Percentiles rank a stretch among this genome's conserved stretches.
Evolutionary conservation across 345 rosid species (phyloP).

Genomic region (Turritis glabra): DNA sequence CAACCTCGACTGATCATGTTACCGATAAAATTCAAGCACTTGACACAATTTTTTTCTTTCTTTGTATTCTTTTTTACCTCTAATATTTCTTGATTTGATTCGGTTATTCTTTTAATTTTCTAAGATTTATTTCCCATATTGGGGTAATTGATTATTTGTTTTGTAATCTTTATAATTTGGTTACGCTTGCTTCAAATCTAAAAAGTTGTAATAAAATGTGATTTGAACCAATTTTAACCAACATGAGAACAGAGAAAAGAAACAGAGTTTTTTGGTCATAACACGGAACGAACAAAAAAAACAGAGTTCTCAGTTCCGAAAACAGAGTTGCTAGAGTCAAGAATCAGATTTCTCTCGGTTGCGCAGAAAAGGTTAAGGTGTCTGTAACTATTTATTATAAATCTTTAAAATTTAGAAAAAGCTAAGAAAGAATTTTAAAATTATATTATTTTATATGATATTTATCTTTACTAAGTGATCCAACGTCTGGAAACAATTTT

Average conservation of each 20-base stretch:
- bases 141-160: not conserved
- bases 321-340: not conserved
- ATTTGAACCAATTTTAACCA: not conserved
- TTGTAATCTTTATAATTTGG: not conserved
- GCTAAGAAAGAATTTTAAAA: too few relatives aligned
- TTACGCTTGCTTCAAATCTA: not conserved
- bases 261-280: not conserved
- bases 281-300: not conserved
- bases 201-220: not conserved
- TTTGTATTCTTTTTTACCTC: not conserved
- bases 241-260: not conserved
- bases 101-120: constrained; percentile 8
- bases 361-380: not conserved
- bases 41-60: not conserved
- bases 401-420: too few relatives aligned
- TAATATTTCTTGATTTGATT: not conserved
- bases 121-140: not conserved
- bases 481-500: too few relatives aligned
- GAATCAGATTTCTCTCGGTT: not conserved
- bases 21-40: not conserved
- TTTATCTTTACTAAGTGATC: too few relatives aligned
- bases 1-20: constrained; percentile 14
- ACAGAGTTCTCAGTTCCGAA: not conserved
- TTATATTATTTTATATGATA: too few relatives aligned
- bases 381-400: too few relatives aligned